These are phyloP conservation scores for Paramecium octaurelia DNA, from an alignment of 73 alveolate genomes.

Conservation along the genomic window DNA sequence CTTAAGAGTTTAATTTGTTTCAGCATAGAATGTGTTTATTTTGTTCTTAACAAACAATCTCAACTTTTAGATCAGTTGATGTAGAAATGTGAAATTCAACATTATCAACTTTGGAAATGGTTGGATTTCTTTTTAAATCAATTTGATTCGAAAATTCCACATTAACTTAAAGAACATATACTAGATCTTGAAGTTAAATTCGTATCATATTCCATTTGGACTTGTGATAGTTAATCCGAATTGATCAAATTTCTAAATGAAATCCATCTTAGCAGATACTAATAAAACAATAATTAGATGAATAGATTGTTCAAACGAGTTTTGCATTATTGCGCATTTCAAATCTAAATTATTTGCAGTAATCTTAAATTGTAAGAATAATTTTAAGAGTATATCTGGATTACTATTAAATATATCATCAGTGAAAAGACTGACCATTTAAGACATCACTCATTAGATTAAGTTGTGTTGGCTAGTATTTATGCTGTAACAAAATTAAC, in stretches of 20 bases:
- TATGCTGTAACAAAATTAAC: conserved; percentile 27
- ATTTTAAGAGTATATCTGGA: conserved; percentile 27
- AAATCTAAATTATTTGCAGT: not conserved
- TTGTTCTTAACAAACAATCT: not conserved
- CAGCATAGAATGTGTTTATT: not conserved
- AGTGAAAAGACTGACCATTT: conserved; percentile 13
- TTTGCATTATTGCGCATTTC: conserved; percentile 29
- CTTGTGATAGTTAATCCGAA: conserved; percentile 25
- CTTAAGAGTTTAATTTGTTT: not conserved
- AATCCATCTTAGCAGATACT: not conserved
- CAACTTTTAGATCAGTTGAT: not conserved
- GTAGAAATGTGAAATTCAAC: not conserved
- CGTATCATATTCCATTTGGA: not conserved
- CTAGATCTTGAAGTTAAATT: conserved; percentile 24
- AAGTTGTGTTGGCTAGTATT: conserved; percentile 30
- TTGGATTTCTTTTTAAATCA: conserved; percentile 13
- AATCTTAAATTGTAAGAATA: not conserved
- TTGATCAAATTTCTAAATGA: conserved; percentile 20
- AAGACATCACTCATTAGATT: conserved; percentile 41
- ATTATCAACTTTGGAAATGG: conserved; percentile 29
- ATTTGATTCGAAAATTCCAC: conserved; percentile 39
- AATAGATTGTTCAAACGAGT: conserved; percentile 40
- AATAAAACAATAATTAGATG: not conserved
- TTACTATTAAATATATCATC: not conserved
- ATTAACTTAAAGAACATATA: conserved; percentile 7